A percentile compares a stretch with the other conserved stretches of the same genome.
Conservation (phyloP, 176 grass and related monocot species). For the Oryza longistaminata region DNA sequence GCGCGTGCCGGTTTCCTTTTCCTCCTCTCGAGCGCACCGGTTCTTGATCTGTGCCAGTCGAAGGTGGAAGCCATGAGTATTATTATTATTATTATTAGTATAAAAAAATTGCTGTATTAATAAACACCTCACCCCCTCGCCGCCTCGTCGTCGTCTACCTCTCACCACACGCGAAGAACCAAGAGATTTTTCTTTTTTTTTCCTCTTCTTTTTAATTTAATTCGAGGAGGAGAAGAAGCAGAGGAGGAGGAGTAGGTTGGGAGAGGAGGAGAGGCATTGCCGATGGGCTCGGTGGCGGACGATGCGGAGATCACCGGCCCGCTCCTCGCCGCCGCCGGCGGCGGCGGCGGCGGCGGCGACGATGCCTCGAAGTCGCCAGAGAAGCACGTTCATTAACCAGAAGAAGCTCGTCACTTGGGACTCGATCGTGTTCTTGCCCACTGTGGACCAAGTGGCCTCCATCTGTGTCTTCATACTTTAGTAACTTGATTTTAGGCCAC, state of each 20-base stretch:
- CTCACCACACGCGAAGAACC: neutral
- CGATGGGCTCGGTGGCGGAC: constrained; percentile 51
- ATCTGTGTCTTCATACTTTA: too few species aligned
- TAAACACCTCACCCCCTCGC: neutral
- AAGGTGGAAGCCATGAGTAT: too few species aligned
- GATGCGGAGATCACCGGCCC: constrained; percentile 38
- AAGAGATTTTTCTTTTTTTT: neutral
- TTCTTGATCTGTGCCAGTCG: too few species aligned
- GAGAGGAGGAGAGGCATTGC: neutral
- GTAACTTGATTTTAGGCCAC: too few species aligned
- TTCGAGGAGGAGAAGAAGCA: neutral
- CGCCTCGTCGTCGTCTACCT: constrained; percentile 1
- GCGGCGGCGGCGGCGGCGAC: neutral
- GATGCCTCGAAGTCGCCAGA: too few species aligned
- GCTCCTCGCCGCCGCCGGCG: constrained; percentile 39
- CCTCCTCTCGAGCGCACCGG: too few species aligned
- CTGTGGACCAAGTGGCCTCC: too few species aligned
- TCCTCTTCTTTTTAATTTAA: neutral
- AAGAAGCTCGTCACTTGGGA: too few species aligned
- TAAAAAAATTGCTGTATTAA: neutral
- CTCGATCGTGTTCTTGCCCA: too few species aligned
- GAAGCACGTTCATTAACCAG: too few species aligned
- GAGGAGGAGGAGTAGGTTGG: neutral
- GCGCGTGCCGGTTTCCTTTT: too few species aligned
- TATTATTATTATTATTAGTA: too few species aligned